A percentile compares a stretch with the other conserved stretches of the same genome.
Conservation (phyloP, 768 basidiomycete species). For the Naganishia vaughanmartiniae region DNA sequence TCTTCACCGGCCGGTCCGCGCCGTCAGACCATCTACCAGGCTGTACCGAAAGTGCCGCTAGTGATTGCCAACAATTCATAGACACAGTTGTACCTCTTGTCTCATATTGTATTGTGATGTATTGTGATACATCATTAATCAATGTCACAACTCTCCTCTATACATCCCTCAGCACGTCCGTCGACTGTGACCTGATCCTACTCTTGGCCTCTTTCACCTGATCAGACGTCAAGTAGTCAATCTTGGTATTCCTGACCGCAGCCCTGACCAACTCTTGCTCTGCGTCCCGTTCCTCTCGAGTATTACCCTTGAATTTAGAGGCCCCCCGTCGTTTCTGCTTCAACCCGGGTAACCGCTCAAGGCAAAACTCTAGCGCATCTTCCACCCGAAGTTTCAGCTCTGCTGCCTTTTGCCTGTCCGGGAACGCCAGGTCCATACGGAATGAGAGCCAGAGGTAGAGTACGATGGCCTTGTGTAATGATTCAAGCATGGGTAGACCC, state of each 20-base stretch:
- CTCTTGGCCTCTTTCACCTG: slow-evolving; percentile 23
- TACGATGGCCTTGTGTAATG: slow-evolving; percentile 70
- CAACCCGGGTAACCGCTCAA: slow-evolving; percentile 47
- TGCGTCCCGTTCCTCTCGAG: slow-evolving; percentile 3
- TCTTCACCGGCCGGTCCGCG: neutral
- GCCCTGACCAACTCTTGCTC: slow-evolving; percentile 12
- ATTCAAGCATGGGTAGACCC: slow-evolving; percentile 60
- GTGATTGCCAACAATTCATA: neutral
- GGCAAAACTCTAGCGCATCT: slow-evolving; percentile 63
- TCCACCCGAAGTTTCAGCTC: slow-evolving; percentile 66
- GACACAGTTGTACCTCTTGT: neutral
- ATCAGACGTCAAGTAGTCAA: slow-evolving; percentile 20
- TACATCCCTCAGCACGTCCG: slow-evolving; percentile 7
- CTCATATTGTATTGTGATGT: neutral
- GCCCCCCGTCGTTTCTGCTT: slow-evolving; percentile 30
- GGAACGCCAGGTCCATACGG: slow-evolving; percentile 68
- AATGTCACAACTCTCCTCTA: neutral
- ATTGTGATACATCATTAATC: neutral
- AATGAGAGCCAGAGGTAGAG: slow-evolving; percentile 81
- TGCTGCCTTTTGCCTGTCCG: slow-evolving; percentile 58
- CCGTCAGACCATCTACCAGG: slow-evolving; percentile 1
- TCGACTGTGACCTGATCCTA: slow-evolving; percentile 10
- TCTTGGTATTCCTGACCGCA: neutral
- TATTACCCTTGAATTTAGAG: slow-evolving; percentile 6
- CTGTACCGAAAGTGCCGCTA: slow-evolving; percentile 7